These are phyloP conservation scores for Neurospora pannonica DNA, from an alignment of 495 filamentous ascomycete genomes.

Conservation along the genomic window DNA sequence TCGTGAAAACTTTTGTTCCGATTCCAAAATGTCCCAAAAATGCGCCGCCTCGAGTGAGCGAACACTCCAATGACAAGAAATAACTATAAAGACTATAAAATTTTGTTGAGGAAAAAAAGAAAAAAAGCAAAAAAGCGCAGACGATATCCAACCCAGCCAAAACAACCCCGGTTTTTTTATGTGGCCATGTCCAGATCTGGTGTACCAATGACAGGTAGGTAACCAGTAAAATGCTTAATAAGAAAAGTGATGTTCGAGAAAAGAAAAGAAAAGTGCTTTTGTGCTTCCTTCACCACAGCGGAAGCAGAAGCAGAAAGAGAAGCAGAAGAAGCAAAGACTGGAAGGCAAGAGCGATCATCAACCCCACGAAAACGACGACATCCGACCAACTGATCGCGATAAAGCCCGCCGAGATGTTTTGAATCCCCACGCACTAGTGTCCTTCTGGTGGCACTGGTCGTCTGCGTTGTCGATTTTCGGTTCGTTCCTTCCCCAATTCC, in stretches of 20 bases:
- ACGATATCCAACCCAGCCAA: background rate
- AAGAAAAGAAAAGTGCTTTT: background rate
- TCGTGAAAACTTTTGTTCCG: background rate
- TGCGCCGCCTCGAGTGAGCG: background rate
- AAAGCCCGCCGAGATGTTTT: background rate
- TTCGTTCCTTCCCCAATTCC: background rate
- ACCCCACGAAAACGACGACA: background rate
- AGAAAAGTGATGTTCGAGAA: background rate
- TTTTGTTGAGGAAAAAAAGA: background rate
- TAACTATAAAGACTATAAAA: background rate
- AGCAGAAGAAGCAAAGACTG: background rate
- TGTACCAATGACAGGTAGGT: background rate
- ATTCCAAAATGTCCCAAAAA: background rate
- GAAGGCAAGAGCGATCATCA: background rate
- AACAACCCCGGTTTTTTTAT: background rate
- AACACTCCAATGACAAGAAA: background rate
- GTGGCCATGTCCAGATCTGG: background rate
- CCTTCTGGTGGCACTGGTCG: background rate
- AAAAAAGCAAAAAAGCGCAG: background rate
- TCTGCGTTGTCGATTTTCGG: background rate
- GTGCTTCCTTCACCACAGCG: background rate
- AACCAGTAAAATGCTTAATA: background rate
- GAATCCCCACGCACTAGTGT: background rate
- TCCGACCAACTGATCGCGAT: background rate
- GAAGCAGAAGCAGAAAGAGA: background rate